Percentiles rank a stretch among this genome's conserved stretches.
Conservation (phyloP, 345 rosid genomes). For the Microthlaspi erraticum region DNA sequence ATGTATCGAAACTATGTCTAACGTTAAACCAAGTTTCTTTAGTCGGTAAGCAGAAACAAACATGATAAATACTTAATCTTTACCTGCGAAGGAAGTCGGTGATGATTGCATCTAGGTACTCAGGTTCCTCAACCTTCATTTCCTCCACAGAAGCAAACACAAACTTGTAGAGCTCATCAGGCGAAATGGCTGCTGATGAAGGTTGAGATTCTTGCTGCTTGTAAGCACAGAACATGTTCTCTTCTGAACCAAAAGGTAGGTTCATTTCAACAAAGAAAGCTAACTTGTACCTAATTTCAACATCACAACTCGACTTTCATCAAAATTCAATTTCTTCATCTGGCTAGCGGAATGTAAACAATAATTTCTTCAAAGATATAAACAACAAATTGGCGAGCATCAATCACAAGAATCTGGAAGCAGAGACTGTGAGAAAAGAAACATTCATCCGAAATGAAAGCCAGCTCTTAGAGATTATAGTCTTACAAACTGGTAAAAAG, state of each 20-base stretch:
- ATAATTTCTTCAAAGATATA: too few species aligned
- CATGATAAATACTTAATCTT: not conserved
- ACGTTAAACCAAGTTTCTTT: constrained; percentile 33
- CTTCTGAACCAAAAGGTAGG: constrained; percentile 50
- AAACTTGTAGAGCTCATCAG: constrained; percentile 89
- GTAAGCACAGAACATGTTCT: constrained; percentile 55
- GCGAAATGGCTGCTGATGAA: constrained; percentile 81
- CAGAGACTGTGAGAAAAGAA: too few species aligned
- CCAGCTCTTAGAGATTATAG: too few species aligned
- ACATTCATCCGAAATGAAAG: too few species aligned
- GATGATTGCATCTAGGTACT: constrained; percentile 81
- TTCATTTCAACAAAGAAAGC: constrained; percentile 50
- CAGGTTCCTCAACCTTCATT: constrained; percentile 83
- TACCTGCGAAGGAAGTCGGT: constrained; percentile 93
- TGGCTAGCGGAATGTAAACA: too few species aligned
- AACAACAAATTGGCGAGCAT: too few species aligned
- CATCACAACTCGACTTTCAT: too few species aligned
- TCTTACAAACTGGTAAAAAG: too few species aligned
- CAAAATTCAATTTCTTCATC: too few species aligned
- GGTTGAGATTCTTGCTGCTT: constrained; percentile 76
- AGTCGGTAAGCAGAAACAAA: constrained; percentile 13
- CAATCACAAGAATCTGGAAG: too few species aligned
- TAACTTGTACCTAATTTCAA: too few species aligned
- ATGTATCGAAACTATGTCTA: too few species aligned
- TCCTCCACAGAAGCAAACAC: constrained; percentile 90